Base-by-base conservation (phyloP, 139 green algal genomes). In the Gonium pectorale region DNA sequence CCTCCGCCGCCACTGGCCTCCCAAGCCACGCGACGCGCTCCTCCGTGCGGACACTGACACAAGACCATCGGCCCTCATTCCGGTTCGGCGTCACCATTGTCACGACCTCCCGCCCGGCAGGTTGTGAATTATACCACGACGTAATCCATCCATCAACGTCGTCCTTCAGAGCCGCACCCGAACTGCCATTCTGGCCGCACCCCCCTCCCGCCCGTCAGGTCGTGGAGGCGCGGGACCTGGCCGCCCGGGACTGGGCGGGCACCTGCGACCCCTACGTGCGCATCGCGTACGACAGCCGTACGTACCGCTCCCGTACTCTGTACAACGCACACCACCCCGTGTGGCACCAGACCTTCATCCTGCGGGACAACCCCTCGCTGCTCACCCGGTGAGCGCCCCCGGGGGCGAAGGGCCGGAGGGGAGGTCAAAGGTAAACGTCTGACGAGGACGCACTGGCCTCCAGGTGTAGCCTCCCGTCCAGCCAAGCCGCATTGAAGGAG, bases 291-390 rank as follows among this genome's bases (percentile, higher is more conserved):
- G 60, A 83, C 51, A 52, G 74, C 33, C 46, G 46, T 2, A 75
- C 66, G 15, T 89, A 88, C 79, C 67, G 74, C 81, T 89, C 80
- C 7, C 37, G 38, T 5, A 88, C 82, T 33, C 27, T 86, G 26
- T 89, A 86, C 80, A 88, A 88, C 80, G 59, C 24, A 4, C 43
- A 46, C 31, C n/a, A 29, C 8, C 84, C 88, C 17, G 37, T 89
- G 3, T 91, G 85, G 83, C 54, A 73, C 19, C 63, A 87, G 74
- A 85, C 80, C 4, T 88, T 91, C 56, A 64, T 86, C 5, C 56
- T 91, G 27, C 71, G 68, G 13, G 84, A 91, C 66, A 89, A 87
- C 73, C 33, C 71, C 11, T 79, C 52, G 9, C 74, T 79, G 56
- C 80, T 90, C 4, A 67, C 80, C 17, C 37, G 84, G 81, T 87